Evolutionary conservation across 2,329 filamentous ascomycete species (phyloP).

Genomic region (Scedosporium minutisporum): DNA sequence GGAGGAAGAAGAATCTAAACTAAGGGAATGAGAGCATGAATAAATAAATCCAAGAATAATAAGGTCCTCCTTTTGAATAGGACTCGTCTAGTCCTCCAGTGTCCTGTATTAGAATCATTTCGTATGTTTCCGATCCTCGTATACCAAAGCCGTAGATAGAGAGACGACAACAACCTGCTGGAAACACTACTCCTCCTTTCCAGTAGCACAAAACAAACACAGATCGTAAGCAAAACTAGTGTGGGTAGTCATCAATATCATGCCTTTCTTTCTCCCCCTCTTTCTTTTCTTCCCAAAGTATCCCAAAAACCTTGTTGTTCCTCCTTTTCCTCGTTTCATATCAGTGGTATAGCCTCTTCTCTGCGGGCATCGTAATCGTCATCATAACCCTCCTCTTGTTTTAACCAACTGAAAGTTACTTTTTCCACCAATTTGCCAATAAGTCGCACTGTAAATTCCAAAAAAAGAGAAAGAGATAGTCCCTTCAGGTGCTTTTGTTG

Average conservation of each 20-base stretch:
- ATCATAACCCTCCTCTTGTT: neutral
- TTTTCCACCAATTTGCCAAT: neutral
- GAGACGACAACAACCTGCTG: neutral
- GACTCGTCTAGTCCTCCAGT: neutral
- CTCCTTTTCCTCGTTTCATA: neutral
- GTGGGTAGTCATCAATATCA: neutral
- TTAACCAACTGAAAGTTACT: neutral
- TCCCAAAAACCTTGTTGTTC: too few relatives aligned
- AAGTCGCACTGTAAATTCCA: neutral
- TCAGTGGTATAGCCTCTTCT: neutral
- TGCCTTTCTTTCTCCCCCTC: neutral
- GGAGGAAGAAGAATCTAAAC: neutral
- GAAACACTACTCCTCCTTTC: neutral
- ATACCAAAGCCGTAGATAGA: neutral
- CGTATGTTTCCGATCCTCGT: neutral
- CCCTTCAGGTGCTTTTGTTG: neutral
- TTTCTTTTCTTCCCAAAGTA: neutral
- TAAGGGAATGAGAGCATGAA: conserved; percentile 3
- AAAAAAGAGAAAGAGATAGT: neutral
- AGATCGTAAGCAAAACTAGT: neutral
- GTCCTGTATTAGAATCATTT: neutral
- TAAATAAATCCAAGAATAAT: conserved; percentile 3
- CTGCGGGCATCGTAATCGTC: neutral
- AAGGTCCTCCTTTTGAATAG: neutral
- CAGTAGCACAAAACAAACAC: neutral